These are phyloP conservation scores for Cronartium ribicola DNA, from an alignment of 1,284 basidiomycete species.

Conservation along the genomic window DNA sequence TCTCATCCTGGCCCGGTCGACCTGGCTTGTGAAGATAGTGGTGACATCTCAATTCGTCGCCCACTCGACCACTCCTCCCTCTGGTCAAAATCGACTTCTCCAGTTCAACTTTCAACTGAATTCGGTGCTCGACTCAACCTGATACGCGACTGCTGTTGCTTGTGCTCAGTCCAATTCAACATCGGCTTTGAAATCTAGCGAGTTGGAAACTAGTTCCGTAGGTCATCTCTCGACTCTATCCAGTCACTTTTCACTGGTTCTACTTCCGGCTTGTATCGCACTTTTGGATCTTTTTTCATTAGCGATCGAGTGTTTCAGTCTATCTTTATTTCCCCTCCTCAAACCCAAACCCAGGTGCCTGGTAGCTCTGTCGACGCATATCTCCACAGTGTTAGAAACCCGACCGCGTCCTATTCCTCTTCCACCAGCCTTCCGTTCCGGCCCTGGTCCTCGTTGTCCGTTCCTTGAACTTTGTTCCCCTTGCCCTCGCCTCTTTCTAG, in stretches of 20 bases:
- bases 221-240: too few species aligned
- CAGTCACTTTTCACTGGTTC: neutral
- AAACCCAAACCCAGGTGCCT: neutral
- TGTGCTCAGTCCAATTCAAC: too few species aligned
- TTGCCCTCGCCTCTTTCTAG: neutral
- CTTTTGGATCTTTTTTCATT: neutral
- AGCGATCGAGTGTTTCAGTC: neutral
- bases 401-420: neutral
- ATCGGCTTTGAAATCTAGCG: too few species aligned
- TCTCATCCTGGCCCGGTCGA: too few species aligned
- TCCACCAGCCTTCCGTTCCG: neutral
- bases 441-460: neutral
- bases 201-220: too few species aligned
- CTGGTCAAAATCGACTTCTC: too few species aligned
- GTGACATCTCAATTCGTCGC: too few species aligned
- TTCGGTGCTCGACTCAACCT: neutral
- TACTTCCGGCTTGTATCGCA: neutral
- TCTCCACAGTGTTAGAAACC: neutral
- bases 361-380: neutral
- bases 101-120: neutral
- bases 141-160: too few species aligned
- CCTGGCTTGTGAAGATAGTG: too few species aligned
- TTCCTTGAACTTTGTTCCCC: neutral
- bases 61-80: too few species aligned
- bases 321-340: neutral